Conservation (phyloP, 2,329 filamentous ascomycete genomes). For the Penicillium sp. region DNA sequence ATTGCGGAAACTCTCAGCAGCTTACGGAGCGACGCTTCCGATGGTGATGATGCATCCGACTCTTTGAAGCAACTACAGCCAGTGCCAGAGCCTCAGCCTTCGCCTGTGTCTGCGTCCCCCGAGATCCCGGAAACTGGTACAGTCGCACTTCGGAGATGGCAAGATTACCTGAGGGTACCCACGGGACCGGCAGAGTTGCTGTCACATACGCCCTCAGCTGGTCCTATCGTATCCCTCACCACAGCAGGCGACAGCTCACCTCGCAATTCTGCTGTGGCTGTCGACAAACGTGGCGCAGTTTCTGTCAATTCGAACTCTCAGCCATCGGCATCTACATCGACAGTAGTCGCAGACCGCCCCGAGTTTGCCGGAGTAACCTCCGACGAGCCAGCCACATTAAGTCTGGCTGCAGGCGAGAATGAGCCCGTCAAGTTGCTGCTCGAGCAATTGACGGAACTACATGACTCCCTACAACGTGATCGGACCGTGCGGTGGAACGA, state of each 20-base stretch:
- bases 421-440: constrained; percentile 74
- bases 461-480: constrained; percentile 71
- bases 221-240: constrained; percentile 46
- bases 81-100: too few relatives aligned
- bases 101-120: too few relatives aligned
- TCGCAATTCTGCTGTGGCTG: too few relatives aligned
- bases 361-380: constrained; percentile 48
- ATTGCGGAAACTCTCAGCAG: constrained; percentile 35
- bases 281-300: too few relatives aligned
- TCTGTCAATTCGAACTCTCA: constrained; percentile 47
- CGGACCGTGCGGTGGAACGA: constrained; percentile 81
- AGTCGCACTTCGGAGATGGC: too few relatives aligned
- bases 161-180: constrained; percentile 74
- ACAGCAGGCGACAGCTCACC: constrained; percentile 47
- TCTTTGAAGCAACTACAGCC: too few relatives aligned
- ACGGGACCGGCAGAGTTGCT: constrained; percentile 75
- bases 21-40: constrained; percentile 30
- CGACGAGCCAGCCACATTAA: constrained; percentile 31
- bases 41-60: constrained; percentile 27
- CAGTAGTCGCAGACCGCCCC: constrained; percentile 56
- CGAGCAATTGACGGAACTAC: constrained; percentile 73
- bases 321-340: constrained; percentile 45
- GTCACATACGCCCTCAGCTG: constrained; percentile 64
- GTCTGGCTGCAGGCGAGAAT: constrained; percentile 33
- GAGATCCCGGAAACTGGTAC: too few relatives aligned